Conservation (phyloP, 352 stramenopile genomes). For the Lagenidium sp. region DNA sequence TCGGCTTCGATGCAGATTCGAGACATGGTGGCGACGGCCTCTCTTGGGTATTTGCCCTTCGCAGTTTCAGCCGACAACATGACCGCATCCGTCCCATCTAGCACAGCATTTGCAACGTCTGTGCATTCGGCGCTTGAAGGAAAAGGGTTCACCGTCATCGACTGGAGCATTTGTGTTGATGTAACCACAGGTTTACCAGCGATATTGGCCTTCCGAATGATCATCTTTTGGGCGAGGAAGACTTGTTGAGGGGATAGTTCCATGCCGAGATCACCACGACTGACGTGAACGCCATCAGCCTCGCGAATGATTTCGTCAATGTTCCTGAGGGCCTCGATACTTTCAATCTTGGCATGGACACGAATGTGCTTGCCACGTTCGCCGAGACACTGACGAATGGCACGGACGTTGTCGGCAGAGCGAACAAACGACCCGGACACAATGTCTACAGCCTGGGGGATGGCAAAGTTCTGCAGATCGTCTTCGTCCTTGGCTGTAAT, state of each 20-base stretch:
- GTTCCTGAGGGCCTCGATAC: slow-evolving; percentile 94
- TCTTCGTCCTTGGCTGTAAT: slow-evolving; percentile 93
- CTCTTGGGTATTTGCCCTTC: slow-evolving; percentile 94
- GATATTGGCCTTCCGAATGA: slow-evolving; percentile 96
- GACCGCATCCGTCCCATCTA: slow-evolving; percentile 98
- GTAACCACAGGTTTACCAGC: slow-evolving; percentile 98
- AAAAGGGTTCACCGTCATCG: slow-evolving; percentile 96
- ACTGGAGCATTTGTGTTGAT: slow-evolving; percentile 98
- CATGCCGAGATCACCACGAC: slow-evolving; percentile 98
- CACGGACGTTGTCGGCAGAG: slow-evolving; percentile 92
- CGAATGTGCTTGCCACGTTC: slow-evolving; percentile 83
- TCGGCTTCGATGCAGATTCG: slow-evolving; percentile 91
- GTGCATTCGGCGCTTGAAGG: slow-evolving; percentile 99
- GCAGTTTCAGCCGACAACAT: slow-evolving; percentile 99
- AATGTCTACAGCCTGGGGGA: slow-evolving; percentile 96
- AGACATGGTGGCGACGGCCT: slow-evolving; percentile 94
- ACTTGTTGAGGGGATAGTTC: slow-evolving; percentile 98
- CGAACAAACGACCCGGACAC: slow-evolving; percentile 99
- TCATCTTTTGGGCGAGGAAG: slow-evolving; percentile 99
- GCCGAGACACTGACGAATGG: slow-evolving; percentile 77
- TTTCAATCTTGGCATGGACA: slow-evolving; percentile 99
- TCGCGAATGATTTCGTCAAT: slow-evolving; percentile 97
- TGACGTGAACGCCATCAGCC: slow-evolving; percentile 99
- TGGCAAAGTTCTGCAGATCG: slow-evolving; percentile 94
- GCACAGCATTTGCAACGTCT: slow-evolving; percentile 99